Percentiles rank a stretch among this genome's conserved stretches.
Evolutionary conservation across 495 filamentous ascomycete genomes (phyloP).

Genomic region (Aspergillus diversus): DNA sequence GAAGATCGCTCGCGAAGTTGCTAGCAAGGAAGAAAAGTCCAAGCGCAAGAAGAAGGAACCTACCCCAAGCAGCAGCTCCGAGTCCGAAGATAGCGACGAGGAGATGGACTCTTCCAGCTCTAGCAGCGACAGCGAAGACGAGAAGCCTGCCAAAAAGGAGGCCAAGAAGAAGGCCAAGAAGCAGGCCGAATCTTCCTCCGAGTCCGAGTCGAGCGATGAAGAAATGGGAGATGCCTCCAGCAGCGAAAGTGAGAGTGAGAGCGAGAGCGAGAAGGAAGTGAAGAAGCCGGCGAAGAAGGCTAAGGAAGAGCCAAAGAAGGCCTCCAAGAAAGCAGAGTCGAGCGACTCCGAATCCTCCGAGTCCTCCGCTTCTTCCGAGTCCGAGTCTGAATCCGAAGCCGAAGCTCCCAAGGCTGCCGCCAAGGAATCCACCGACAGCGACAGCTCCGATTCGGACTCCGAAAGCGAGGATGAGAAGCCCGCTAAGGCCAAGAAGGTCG

Average conservation of each 20-base stretch:
- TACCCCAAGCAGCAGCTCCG: slow-evolving; percentile 51
- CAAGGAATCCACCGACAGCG: slow-evolving; percentile 26
- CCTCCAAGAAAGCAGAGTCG: slow-evolving; percentile 28
- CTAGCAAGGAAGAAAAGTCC: slow-evolving; percentile 46
- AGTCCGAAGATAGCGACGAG: slow-evolving; percentile 50
- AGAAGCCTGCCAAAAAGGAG: slow-evolving; percentile 42
- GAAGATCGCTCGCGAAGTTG: slow-evolving; percentile 48
- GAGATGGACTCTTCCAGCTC: slow-evolving; percentile 45
- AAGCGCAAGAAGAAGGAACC: slow-evolving; percentile 54
- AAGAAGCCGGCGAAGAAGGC: slow-evolving; percentile 41
- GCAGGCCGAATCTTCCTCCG: slow-evolving; percentile 37
- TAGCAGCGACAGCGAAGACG: slow-evolving; percentile 41
- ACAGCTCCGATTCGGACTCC: slow-evolving; percentile 34
- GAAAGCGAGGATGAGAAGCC: slow-evolving; percentile 37
- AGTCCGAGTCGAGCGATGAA: slow-evolving; percentile 42
- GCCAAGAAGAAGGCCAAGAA: slow-evolving; percentile 31
- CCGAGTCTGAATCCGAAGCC: slow-evolving; percentile 43
- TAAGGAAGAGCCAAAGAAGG: slow-evolving; percentile 29
- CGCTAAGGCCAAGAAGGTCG: slow-evolving; percentile 39
- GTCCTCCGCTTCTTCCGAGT: slow-evolving; percentile 29
- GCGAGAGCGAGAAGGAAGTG: slow-evolving; percentile 39
- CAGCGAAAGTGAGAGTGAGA: slow-evolving; percentile 34
- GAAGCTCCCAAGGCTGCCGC: slow-evolving; percentile 43
- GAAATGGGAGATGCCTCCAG: slow-evolving; percentile 39
- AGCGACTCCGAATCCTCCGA: slow-evolving; percentile 34